phyloP scores from a whole-genome alignment of 495 filamentous ascomycete genomes.

The Aspergillus ellipticus region DNA sequence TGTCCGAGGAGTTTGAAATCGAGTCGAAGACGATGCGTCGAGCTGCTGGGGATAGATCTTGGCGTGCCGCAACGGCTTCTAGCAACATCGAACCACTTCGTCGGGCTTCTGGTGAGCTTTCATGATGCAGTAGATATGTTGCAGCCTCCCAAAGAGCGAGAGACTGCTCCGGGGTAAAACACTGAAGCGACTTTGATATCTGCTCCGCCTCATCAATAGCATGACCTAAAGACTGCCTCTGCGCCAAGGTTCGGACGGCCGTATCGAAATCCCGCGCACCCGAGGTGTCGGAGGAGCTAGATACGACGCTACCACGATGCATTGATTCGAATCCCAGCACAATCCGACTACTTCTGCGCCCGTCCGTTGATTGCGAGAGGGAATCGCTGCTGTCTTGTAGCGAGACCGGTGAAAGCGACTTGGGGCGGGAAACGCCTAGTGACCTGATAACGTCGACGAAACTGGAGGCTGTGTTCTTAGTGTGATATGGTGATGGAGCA shows the following conservation, averaged over 20 bases:
- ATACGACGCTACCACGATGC: constrained; percentile 45
- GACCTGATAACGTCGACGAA: constrained; percentile 48
- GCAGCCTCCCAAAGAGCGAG: constrained; percentile 41
- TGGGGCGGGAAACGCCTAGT: constrained; percentile 38
- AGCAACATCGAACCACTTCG: constrained; percentile 34
- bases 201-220: constrained; percentile 42
- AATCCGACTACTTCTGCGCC: constrained; percentile 27
- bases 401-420: constrained; percentile 38
- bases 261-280: constrained; percentile 41
- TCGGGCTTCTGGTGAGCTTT: constrained; percentile 34
- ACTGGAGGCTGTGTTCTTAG: constrained; percentile 38
- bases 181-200: constrained; percentile 30
- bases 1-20: constrained; percentile 32
- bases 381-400: constrained; percentile 35
- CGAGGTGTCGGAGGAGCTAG: constrained; percentile 42
- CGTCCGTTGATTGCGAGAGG: constrained; percentile 27
- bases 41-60: constrained; percentile 37
- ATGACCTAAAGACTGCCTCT: constrained; percentile 33
- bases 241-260: constrained; percentile 31
- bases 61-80: constrained; percentile 38
- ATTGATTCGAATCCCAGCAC: constrained; percentile 38
- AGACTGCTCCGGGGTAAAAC: constrained; percentile 41
- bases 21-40: constrained; percentile 35
- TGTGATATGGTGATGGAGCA: constrained; percentile 34
- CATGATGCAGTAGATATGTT: constrained; percentile 38